These are phyloP conservation scores for sorghum (Sorghum bicolor) DNA, from an alignment of 176 grass and related monocot genomes.

Conservation along the genomic window DNA sequence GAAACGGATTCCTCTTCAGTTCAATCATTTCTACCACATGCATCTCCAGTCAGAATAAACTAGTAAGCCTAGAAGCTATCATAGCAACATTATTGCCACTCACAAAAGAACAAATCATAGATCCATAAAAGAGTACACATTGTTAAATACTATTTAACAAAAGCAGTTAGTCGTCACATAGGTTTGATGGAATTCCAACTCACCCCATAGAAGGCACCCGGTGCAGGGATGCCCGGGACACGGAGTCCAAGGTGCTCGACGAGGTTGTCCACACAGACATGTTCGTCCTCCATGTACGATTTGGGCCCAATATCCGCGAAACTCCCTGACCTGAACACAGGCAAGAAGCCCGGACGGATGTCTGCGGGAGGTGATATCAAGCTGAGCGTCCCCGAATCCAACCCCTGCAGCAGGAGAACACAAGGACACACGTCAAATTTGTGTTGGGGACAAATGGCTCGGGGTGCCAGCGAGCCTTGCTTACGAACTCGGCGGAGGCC, in stretches of 20 bases:
- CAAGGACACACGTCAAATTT: neutral
- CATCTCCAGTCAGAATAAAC: conserved; percentile 16
- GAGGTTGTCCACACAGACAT: conserved; percentile 82
- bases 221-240: conserved; percentile 45
- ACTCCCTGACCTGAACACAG: conserved; percentile 79
- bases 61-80: conserved; percentile 8
- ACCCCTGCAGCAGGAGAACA: conserved; percentile 42
- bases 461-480: neutral
- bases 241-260: conserved; percentile 50
- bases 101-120: conserved; percentile 26
- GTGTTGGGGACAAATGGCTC: neutral
- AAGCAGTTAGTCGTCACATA: neutral
- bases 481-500: conserved; percentile 63
- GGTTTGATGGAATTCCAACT: conserved; percentile 26
- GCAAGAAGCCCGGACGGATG: conserved; percentile 47
- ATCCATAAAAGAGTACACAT: conserved; percentile 21
- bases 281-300: conserved; percentile 89
- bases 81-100: conserved; percentile 27
- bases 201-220: conserved; percentile 93
- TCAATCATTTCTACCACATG: conserved; percentile 44
- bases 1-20: conserved; percentile 2
- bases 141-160: conserved; percentile 19
- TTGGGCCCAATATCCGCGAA: conserved; percentile 72
- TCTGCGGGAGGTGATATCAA: conserved; percentile 67
- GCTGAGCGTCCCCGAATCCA: conserved; percentile 61